Conservation (phyloP, 768 basidiomycete genomes). For the Porphyrellus cyaneotinctus region DNA sequence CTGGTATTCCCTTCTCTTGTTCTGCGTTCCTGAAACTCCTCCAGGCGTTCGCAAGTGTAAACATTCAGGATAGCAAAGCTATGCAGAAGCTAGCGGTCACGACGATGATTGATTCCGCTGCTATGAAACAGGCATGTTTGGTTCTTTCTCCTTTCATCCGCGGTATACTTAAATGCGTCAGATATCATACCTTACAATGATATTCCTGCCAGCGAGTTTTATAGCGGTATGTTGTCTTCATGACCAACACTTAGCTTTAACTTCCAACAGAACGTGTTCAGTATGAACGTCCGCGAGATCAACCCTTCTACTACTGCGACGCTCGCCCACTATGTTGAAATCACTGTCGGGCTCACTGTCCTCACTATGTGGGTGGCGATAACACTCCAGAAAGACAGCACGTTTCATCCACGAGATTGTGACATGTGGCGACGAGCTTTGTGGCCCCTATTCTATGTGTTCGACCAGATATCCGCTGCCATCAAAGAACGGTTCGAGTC, state of each 20-base stretch:
- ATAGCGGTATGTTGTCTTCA: slow-evolving; percentile 21
- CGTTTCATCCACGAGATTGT: slow-evolving; percentile 6
- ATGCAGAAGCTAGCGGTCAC: slow-evolving; percentile 49
- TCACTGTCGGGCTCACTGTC: slow-evolving; percentile 46
- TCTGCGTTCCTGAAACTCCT: neutral
- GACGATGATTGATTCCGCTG: slow-evolving; percentile 39
- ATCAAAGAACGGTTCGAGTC: neutral
- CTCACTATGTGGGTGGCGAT: slow-evolving; percentile 55
- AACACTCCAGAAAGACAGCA: slow-evolving; percentile 39
- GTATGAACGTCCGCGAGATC: slow-evolving; percentile 33
- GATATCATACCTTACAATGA: slow-evolving; percentile 52
- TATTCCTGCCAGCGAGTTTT: slow-evolving; percentile 55
- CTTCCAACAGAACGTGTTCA: slow-evolving; percentile 28
- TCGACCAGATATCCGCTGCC: neutral
- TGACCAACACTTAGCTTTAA: slow-evolving; percentile 1
- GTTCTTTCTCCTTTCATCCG: neutral
- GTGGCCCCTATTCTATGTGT: slow-evolving; percentile 22
- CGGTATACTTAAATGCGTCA: slow-evolving; percentile 19
- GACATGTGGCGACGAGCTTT: slow-evolving; percentile 4
- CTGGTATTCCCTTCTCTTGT: neutral
- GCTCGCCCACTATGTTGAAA: slow-evolving; percentile 36
- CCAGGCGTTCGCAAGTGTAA: slow-evolving; percentile 58
- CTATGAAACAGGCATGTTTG: slow-evolving; percentile 32
- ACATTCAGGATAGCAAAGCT: slow-evolving; percentile 47
- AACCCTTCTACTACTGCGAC: slow-evolving; percentile 20